Conservation (phyloP, 768 basidiomycete species). For the Amanita jacksonii region DNA sequence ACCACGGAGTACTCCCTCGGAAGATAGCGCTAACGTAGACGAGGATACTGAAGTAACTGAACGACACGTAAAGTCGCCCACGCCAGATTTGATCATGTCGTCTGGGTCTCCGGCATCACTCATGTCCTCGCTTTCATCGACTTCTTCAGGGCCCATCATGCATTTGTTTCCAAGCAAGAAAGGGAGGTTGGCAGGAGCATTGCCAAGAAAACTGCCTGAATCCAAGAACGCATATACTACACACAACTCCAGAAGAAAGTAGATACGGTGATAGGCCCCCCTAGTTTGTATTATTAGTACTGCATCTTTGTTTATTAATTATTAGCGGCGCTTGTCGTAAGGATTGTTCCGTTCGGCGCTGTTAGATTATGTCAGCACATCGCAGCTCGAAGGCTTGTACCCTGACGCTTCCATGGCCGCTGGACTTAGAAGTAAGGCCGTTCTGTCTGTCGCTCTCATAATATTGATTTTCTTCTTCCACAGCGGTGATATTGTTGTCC, state of each 20-base stretch:
- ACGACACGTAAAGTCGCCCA: slow-evolving; percentile 3
- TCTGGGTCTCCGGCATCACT: slow-evolving; percentile 28
- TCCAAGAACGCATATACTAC: slow-evolving; percentile 3
- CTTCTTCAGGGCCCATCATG: slow-evolving; percentile 15
- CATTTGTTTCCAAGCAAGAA: background rate
- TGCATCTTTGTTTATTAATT: too few relatives aligned
- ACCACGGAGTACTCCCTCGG: slow-evolving; percentile 13
- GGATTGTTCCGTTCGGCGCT: too few relatives aligned
- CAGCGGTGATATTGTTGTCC: slow-evolving; percentile 93
- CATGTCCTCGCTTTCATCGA: slow-evolving; percentile 29
- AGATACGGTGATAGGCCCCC: background rate
- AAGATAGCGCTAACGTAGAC: slow-evolving; percentile 12
- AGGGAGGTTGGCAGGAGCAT: background rate
- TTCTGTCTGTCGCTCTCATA: background rate
- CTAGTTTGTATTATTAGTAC: slow-evolving; percentile 1
- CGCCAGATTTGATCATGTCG: slow-evolving; percentile 9
- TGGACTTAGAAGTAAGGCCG: slow-evolving; percentile 57
- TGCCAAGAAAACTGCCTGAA: background rate
- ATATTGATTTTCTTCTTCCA: slow-evolving; percentile 1
- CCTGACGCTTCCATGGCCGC: slow-evolving; percentile 38
- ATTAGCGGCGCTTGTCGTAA: too few relatives aligned
- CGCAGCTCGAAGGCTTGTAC: background rate
- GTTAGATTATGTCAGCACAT: too few relatives aligned
- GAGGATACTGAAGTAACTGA: slow-evolving; percentile 14
- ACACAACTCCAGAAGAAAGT: slow-evolving; percentile 4